Evolutionary conservation across 768 basidiomycete species (phyloP).

Genomic region (Boletus insuetus): DNA sequence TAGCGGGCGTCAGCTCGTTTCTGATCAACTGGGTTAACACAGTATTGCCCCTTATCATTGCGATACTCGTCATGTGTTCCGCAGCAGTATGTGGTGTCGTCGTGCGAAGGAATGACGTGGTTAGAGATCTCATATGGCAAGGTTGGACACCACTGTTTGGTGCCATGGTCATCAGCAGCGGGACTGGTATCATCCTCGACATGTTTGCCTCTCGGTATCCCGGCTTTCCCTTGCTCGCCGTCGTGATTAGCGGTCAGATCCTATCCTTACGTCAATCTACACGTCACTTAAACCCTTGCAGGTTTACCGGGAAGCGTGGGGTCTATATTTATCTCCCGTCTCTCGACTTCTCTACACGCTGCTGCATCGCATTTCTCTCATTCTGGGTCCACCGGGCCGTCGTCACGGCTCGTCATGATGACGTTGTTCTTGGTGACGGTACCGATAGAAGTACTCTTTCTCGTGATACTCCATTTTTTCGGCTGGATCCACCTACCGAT

Average conservation of each 20-base stretch:
- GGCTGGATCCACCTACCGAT: slow-evolving; percentile 79
- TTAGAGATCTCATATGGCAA: slow-evolving; percentile 67
- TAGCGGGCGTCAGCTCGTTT: slow-evolving; percentile 71
- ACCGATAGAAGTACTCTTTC: slow-evolving; percentile 78
- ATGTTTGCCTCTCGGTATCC: slow-evolving; percentile 83
- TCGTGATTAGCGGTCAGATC: slow-evolving; percentile 78
- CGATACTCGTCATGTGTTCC: slow-evolving; percentile 48
- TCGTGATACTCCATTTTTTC: slow-evolving; percentile 57
- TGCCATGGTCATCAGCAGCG: slow-evolving; percentile 87
- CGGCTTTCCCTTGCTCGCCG: slow-evolving; percentile 83
- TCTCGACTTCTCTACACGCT: slow-evolving; percentile 85
- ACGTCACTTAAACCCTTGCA: slow-evolving; percentile 20
- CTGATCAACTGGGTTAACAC: slow-evolving; percentile 68
- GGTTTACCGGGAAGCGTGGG: slow-evolving; percentile 89
- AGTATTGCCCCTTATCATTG: slow-evolving; percentile 55
- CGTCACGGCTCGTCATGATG: slow-evolving; percentile 53
- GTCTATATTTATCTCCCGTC: slow-evolving; percentile 84
- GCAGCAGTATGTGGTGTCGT: slow-evolving; percentile 50
- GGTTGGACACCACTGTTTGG: slow-evolving; percentile 91
- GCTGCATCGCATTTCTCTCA: slow-evolving; percentile 10
- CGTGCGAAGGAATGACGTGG: slow-evolving; percentile 64
- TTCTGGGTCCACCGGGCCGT: slow-evolving; percentile 26
- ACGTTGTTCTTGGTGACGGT: slow-evolving; percentile 73
- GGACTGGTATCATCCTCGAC: slow-evolving; percentile 89
- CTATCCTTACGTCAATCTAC: not conserved